Conservation (phyloP, 805 yeast species). For the Lipomyces sp. region DNA sequence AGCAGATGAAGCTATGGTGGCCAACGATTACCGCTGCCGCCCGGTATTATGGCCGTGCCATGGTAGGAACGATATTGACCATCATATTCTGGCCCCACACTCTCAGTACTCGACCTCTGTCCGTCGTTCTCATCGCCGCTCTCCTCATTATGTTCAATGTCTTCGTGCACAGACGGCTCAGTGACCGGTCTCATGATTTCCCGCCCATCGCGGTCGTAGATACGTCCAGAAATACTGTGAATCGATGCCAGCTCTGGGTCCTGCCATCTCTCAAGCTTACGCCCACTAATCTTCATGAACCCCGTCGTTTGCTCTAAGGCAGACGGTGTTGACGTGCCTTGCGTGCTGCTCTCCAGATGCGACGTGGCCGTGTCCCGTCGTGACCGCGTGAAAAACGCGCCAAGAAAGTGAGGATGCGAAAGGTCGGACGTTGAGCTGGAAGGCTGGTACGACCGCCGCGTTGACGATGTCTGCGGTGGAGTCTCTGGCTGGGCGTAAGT, state of each 20-base stretch:
- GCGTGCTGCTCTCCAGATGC: not conserved
- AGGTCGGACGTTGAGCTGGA: conserved; percentile 12
- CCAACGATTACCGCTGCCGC: not conserved
- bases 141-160: not conserved
- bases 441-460: not conserved
- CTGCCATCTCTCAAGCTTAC: conserved; percentile 36
- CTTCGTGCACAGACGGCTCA: not conserved
- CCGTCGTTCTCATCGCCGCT: not conserved
- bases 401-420: conserved; percentile 21
- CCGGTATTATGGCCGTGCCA: not conserved
- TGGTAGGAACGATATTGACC: conserved; percentile 5
- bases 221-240: conserved; percentile 30
- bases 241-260: conserved; percentile 35
- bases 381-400: conserved; percentile 26
- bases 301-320: conserved; percentile 20
- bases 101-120: not conserved
- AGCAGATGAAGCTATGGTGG: not conserved
- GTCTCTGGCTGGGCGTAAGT: not conserved
- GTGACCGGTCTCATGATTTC: conserved; percentile 16
- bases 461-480: not conserved
- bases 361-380: conserved; percentile 25
- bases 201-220: conserved; percentile 32
- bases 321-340: not conserved
- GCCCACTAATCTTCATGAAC: conserved; percentile 34
- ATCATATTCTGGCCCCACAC: conserved; percentile 4